Base-by-base conservation (phyloP, 306 rosid genomes). In the Cicer pinnatifidum region DNA sequence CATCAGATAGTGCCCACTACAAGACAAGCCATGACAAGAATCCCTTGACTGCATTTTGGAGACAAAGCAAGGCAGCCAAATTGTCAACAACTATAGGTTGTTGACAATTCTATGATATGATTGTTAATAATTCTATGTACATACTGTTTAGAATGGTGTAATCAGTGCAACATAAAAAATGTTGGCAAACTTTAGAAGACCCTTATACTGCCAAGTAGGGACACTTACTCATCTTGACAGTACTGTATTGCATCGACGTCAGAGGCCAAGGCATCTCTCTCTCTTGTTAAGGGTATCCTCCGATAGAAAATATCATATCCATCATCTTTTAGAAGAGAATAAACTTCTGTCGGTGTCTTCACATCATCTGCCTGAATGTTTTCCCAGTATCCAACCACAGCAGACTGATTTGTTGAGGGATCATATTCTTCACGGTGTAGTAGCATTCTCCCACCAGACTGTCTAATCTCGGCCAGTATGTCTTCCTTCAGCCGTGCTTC, bases 321-420 rank as follows among this genome's bases (percentile, higher is more conserved):
- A 60, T 85, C 88, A 19, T 78, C 89, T 77, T 84, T 88, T 71
- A 92, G 73, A 68, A 84, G 58, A 41, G 92, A 85, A 82, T 88
- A 90, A 51, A 87, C 97, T 84, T 92, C 97, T 23, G 89, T 87
- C 20, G 97, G 93, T 17, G 97, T 89, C 85, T 85, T 88, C 71
- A 92, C 96, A 81, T 88, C 89, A 85, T 90, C 92, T 45, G 85
- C 80, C 69, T 61, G 78, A 81, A 90, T 84, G 77, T 85, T 92
- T 77, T 92, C 94, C 87, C 96, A 88, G 80, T 85, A 92, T 76
- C 97, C 97, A 73, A 92, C 77, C 65, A 92, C 91, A 69, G 80
- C 78, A 69, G 92, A 83, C 75, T 88, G 92, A 73, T 85, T 88
- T 59, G 83, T 73, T 58, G 82, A 77, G 38, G 96, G 92, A 82